Base-by-base conservation (phyloP, 2,329 filamentous ascomycete species). In the Aspergillus quadricinctus region DNA sequence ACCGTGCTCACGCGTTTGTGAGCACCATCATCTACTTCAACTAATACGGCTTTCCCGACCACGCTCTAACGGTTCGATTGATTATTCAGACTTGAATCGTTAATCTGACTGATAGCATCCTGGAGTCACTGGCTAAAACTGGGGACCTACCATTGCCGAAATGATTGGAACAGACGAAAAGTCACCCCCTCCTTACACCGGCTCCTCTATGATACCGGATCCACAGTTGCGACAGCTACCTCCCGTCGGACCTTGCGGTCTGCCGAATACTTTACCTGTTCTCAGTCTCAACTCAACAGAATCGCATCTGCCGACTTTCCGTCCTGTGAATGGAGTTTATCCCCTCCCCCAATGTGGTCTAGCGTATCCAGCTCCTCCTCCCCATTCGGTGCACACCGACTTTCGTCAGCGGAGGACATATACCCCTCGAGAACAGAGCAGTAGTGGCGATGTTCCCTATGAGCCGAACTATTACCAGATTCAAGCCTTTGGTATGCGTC, bases 201-300 rank as follows among this genome's bases (percentile, higher is more conserved):
- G 23, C 23, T 23, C 23, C 53, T 63, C 67, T 11, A 63, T 66
- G 25, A 70, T 68, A 17, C 66, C 67, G 21, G 68, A 64, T 52
- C 69, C 70, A 27, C 69, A 73, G 50, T 60, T 74, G 9, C 71
- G 69, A 23, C 72, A 71, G 53, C 65, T 68, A 8, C 67, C 70
- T 3, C 64, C 62, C 2, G 70, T 73, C 37, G 67, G 65, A 23
- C 69, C 67, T 6, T 75, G 72, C 55, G 62, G 56, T 23, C 71
- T 71, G 43, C 66, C 69, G 10, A 68, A 61, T 53, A 69, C 66
- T 52, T 53, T 74, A 29, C 66, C 72, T 10, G 65, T 62, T 29
- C 66, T 69, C 21, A 53, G 64, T 17, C 70, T 68, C 49, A 60
- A 67, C 11, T 59, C 66, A n/a, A 54, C 65, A 14, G 70, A 71